A percentile compares a stretch with the other conserved stretches of the same genome.
Evolutionary conservation across 345 rosid species (phyloP).

Genomic region (Excoecaria cochinchinensis): DNA sequence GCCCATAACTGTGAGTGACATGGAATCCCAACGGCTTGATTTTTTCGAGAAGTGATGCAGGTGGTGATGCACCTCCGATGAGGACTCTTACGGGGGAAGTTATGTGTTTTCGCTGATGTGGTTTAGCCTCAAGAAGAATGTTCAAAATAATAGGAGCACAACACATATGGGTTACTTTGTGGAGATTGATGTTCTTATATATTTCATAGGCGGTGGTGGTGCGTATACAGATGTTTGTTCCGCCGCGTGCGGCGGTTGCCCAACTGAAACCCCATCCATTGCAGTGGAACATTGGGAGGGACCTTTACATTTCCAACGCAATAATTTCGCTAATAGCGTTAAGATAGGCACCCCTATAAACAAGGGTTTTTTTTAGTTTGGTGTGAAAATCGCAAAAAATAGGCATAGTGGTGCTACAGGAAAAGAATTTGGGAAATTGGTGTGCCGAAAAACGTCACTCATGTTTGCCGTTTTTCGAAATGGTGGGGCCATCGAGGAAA

Average conservation of each 20-base stretch:
- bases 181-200: slow-evolving; percentile 44
- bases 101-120: slow-evolving; percentile 31
- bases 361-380: no score
- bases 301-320: slow-evolving; percentile 72
- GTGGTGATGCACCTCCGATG: slow-evolving; percentile 80
- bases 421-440: no score
- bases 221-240: slow-evolving; percentile 69
- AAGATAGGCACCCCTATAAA: slow-evolving; percentile 69
- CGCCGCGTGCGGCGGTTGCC: slow-evolving; percentile 72
- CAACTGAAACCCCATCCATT: slow-evolving; percentile 84
- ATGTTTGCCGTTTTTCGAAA: no score
- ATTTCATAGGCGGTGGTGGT: slow-evolving; percentile 50
- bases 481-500: no score
- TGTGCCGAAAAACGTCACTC: no score
- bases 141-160: slow-evolving; percentile 72
- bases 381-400: no score
- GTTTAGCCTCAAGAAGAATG: slow-evolving; percentile 54
- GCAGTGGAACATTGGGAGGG: slow-evolving; percentile 83
- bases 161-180: slow-evolving; percentile 74
- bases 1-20: slow-evolving; percentile 71
- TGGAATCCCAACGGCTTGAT: slow-evolving; percentile 56
- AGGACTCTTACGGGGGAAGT: slow-evolving; percentile 52
- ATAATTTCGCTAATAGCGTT: slow-evolving; percentile 52
- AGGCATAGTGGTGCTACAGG: no score
- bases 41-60: slow-evolving; percentile 46